Conservation (phyloP, 176 grass and related monocot genomes). For the Oryza brachyantha region DNA sequence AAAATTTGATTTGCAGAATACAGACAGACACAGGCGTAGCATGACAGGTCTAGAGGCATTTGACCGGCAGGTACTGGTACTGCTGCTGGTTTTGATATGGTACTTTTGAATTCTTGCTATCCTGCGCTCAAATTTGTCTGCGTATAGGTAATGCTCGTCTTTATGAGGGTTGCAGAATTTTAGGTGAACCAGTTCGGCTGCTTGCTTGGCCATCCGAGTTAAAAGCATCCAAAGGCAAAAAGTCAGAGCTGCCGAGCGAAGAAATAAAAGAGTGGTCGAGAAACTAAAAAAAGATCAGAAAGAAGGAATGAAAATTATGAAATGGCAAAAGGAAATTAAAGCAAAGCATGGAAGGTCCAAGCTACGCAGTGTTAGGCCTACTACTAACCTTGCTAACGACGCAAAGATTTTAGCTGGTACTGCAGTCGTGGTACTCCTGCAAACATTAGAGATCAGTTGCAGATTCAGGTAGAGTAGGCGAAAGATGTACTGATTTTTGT, state of each 20-base stretch:
- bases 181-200: neutral
- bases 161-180: slow-evolving; percentile 13
- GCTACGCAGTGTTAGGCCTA: neutral
- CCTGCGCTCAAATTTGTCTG: neutral
- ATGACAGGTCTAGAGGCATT: too few species aligned
- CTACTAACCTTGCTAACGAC: neutral
- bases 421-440: too few species aligned
- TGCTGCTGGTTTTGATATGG: neutral
- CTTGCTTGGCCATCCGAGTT: neutral
- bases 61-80: too few species aligned
- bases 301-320: too few species aligned
- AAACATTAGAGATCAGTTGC: neutral
- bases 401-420: neutral
- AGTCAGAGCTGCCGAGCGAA: slow-evolving; percentile 5
- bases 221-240: neutral
- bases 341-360: neutral
- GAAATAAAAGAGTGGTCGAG: neutral
- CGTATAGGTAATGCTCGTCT: neutral
- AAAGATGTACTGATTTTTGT: neutral
- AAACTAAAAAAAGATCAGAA: neutral
- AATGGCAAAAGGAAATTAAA: neutral
- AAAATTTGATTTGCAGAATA: too few species aligned
- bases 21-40: too few species aligned
- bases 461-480: neutral
- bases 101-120: neutral